Conservation (phyloP, 495 filamentous ascomycete species). For the Neurospora sp. region DNA sequence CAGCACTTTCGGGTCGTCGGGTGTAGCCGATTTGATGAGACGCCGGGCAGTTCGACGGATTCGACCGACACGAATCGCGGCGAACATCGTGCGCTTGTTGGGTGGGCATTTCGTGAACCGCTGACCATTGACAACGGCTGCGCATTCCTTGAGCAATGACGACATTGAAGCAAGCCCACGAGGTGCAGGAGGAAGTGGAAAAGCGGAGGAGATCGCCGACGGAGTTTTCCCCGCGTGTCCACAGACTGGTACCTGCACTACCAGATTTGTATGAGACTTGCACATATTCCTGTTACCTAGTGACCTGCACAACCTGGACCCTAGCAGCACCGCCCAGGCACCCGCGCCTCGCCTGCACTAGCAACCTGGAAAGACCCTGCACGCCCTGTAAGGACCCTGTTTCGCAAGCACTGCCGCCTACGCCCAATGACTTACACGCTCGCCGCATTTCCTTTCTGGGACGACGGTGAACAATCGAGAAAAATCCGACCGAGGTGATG, state of each 20-base stretch:
- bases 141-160: not conserved
- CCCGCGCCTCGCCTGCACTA: not conserved
- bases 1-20: too few relatives aligned
- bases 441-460: not conserved
- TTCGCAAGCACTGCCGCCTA: not conserved
- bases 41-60: too few relatives aligned
- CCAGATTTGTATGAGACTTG: too few relatives aligned
- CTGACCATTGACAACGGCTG: not conserved
- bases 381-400: not conserved
- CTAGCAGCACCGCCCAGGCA: not conserved
- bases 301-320: not conserved
- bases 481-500: too few relatives aligned
- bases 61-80: not conserved
- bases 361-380: not conserved
- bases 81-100: not conserved
- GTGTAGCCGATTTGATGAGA: not conserved
- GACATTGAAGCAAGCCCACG: not conserved
- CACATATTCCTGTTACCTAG: too few relatives aligned
- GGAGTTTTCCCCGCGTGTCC: not conserved
- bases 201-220: not conserved
- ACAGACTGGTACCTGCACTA: too few relatives aligned
- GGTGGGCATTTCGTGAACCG: not conserved
- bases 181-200: not conserved
- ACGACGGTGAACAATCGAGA: not conserved
- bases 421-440: not conserved